These are phyloP conservation scores for Ascoidea tarda DNA, from an alignment of 805 yeast species.

Conservation along the genomic window DNA sequence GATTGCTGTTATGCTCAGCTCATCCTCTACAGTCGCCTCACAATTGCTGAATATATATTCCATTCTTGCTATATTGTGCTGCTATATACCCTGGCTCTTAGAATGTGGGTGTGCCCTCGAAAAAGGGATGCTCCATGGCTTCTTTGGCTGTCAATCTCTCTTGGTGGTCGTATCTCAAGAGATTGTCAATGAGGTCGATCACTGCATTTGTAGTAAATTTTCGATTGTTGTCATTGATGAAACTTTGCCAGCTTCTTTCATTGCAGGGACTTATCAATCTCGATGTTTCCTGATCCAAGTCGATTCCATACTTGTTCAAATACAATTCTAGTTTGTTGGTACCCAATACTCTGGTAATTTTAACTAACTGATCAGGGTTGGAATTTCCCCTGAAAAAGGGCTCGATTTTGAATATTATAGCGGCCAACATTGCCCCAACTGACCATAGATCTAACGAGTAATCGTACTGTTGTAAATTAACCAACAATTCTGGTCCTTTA, in stretches of 20 bases:
- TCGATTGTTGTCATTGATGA: slow-evolving; percentile 39
- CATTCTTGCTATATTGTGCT: too few relatives aligned
- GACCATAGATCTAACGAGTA: slow-evolving; percentile 88
- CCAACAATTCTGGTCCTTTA: slow-evolving; percentile 84
- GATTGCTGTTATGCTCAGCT: too few relatives aligned
- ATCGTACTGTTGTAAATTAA: slow-evolving; percentile 73
- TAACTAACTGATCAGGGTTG: slow-evolving; percentile 83
- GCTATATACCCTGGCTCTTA: too few relatives aligned
- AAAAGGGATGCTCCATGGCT: slow-evolving; percentile 69
- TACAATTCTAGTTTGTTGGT: slow-evolving; percentile 61
- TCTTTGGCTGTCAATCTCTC: slow-evolving; percentile 80
- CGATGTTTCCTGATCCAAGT: slow-evolving; percentile 67
- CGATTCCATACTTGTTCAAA: slow-evolving; percentile 52
- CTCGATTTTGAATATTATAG: slow-evolving; percentile 77
- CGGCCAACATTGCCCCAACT: slow-evolving; percentile 82
- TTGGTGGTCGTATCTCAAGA: slow-evolving; percentile 76
- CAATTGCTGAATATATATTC: too few relatives aligned
- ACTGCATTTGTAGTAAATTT: slow-evolving; percentile 37
- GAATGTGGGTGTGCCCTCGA: slow-evolving; percentile 19
- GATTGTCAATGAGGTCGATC: slow-evolving; percentile 56
- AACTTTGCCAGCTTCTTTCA: slow-evolving; percentile 53
- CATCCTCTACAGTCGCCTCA: too few relatives aligned
- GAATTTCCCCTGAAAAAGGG: slow-evolving; percentile 90
- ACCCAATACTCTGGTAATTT: slow-evolving; percentile 79
- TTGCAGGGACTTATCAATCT: slow-evolving; percentile 51